phyloP scores from a whole-genome alignment of 306 rosid genomes.

The Pueraria montana region DNA sequence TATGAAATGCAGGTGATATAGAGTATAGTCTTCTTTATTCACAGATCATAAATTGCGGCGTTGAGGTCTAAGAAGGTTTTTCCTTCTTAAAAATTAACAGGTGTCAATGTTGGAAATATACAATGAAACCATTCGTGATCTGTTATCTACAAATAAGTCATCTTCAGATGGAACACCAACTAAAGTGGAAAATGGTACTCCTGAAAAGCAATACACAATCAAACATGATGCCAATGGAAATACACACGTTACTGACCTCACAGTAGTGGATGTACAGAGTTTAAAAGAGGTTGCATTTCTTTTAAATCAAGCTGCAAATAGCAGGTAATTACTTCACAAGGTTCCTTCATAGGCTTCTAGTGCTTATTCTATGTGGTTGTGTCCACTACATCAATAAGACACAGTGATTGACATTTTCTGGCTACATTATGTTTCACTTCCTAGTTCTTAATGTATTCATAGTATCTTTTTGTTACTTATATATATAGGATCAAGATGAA shows the following conservation, averaged over 20 bases:
- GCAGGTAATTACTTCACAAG: slow-evolving; percentile 71
- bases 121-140: slow-evolving; percentile 91
- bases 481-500: slow-evolving; percentile 28
- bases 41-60: not conserved
- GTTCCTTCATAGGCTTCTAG: slow-evolving; percentile 33
- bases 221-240: slow-evolving; percentile 89
- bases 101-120: slow-evolving; percentile 99
- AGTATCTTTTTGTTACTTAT: not conserved
- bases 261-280: slow-evolving; percentile 88
- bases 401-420: not conserved
- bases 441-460: slow-evolving; percentile 5
- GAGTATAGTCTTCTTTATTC: slow-evolving; percentile 17
- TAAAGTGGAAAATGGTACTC: slow-evolving; percentile 71
- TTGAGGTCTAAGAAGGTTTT: slow-evolving; percentile 43
- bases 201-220: slow-evolving; percentile 87
- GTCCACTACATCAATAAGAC: not conserved
- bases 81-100: slow-evolving; percentile 48
- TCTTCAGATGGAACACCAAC: slow-evolving; percentile 57
- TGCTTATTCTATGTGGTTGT: slow-evolving; percentile 3
- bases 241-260: slow-evolving; percentile 89
- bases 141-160: slow-evolving; percentile 71
- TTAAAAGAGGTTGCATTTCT: slow-evolving; percentile 91
- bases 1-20: slow-evolving; percentile 94
- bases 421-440: not conserved
- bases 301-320: slow-evolving; percentile 83